Evolutionary conservation across 164 flowering plant species (phyloP).

Genomic region (Akebia trifoliata): DNA sequence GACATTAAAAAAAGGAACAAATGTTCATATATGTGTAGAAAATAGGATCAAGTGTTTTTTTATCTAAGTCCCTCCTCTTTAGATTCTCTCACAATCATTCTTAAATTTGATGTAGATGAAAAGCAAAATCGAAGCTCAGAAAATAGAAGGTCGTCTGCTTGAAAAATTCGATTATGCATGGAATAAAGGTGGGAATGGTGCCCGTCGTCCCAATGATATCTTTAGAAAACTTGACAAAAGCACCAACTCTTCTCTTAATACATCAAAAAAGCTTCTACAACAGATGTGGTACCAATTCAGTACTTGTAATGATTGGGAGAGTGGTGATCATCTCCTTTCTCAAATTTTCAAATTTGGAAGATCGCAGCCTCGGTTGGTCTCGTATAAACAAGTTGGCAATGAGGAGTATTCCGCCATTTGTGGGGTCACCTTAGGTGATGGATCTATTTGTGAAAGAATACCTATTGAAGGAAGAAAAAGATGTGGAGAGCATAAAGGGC

Average conservation of each 20-base stretch:
- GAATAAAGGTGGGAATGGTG: conserved; percentile 68
- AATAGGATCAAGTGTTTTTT: too few species aligned
- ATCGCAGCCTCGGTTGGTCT: conserved; percentile 41
- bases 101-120: conserved; percentile 39
- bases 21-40: too few species aligned
- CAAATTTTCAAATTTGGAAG: conserved; percentile 42
- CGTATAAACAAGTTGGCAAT: conserved; percentile 7
- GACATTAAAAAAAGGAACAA: too few species aligned
- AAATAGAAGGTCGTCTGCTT: conserved; percentile 55
- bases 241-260: conserved; percentile 13
- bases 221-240: conserved; percentile 41
- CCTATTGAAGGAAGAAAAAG: conserved; percentile 39
- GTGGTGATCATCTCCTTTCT: conserved; percentile 15
- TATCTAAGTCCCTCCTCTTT: too few species aligned
- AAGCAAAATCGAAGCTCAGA: conserved; percentile 52
- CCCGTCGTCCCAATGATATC: conserved; percentile 60
- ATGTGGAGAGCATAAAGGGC: conserved; percentile 49
- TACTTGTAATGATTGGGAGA: conserved; percentile 3
- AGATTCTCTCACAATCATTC: too few species aligned
- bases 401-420: conserved; percentile 15
- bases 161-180: conserved; percentile 71
- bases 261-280: conserved; percentile 28
- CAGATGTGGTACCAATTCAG: conserved; percentile 18
- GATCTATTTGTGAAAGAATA: not conserved
- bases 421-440: too few species aligned